Percentiles rank a stretch among this genome's conserved stretches.
phyloP scores from a whole-genome alignment of 2,329 filamentous ascomycete genomes.

The Phaeosphaeriaceae sp. region DNA sequence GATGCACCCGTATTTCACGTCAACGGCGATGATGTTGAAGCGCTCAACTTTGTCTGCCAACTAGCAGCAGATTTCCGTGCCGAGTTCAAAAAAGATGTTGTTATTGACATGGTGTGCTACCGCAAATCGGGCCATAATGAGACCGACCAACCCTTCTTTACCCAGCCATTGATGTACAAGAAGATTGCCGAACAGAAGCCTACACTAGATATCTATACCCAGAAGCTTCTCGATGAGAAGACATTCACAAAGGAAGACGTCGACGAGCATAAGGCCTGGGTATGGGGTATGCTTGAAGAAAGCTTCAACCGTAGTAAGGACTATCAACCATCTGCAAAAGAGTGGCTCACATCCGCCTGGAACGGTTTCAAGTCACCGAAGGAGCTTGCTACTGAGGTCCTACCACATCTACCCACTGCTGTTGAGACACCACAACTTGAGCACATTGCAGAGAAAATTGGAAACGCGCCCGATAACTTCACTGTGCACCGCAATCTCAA shows the following conservation, averaged over 20 bases:
- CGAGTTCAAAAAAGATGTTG: slow-evolving; percentile 97
- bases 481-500: slow-evolving; percentile 93
- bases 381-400: slow-evolving; percentile 90
- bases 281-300: slow-evolving; percentile 98
- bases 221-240: slow-evolving; percentile 88
- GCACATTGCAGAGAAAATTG: slow-evolving; percentile 82
- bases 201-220: slow-evolving; percentile 88
- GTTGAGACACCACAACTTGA: slow-evolving; percentile 75
- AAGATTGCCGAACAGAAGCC: slow-evolving; percentile 84
- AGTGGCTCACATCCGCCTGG: slow-evolving; percentile 99
- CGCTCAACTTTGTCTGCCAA: slow-evolving; percentile 97
- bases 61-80: slow-evolving; percentile 97
- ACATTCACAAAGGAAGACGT: slow-evolving; percentile 98
- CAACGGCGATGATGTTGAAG: slow-evolving; percentile 97
- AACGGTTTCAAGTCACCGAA: slow-evolving; percentile 99
- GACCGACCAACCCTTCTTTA: slow-evolving; percentile 98
- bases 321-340: slow-evolving; percentile 93
- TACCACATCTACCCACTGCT: slow-evolving; percentile 88
- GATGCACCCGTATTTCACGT: slow-evolving; percentile 99
- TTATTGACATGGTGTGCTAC: slow-evolving; percentile 98
- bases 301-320: slow-evolving; percentile 98
- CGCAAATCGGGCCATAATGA: slow-evolving; percentile 99
- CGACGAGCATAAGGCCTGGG: slow-evolving; percentile 99
- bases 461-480: slow-evolving; percentile 82
- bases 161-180: slow-evolving; percentile 99